Evolutionary conservation across 805 yeast species (phyloP).

Genomic region (Yarrowia divulgata): DNA sequence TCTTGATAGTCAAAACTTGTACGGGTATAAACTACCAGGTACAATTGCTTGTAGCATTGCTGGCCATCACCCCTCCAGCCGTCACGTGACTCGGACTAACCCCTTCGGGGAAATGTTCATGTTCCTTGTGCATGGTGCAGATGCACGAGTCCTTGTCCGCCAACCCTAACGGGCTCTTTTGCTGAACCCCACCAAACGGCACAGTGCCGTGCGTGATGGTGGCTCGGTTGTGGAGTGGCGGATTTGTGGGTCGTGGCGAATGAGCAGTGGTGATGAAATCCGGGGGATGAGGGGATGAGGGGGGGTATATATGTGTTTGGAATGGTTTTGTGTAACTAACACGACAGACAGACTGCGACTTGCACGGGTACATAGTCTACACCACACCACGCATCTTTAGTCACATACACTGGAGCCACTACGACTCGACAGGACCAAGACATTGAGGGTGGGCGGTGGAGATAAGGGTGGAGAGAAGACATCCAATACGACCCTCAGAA

Average conservation of each 20-base stretch:
- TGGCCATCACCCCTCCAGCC: not conserved
- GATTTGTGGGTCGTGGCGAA: too few relatives aligned
- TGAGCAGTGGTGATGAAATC: not conserved
- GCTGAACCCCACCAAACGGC: constrained; percentile 35
- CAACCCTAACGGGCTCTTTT: not conserved
- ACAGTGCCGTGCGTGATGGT: constrained; percentile 23
- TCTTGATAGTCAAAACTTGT: too few relatives aligned
- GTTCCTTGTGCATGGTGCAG: not conserved
- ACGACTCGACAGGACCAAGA: too few relatives aligned
- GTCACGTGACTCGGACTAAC: constrained; percentile 3
- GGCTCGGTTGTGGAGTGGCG: not conserved
- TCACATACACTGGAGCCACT: not conserved
- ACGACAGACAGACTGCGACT: too few relatives aligned
- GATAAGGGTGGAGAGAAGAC: too few relatives aligned
- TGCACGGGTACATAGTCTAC: too few relatives aligned
- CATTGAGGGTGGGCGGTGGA: too few relatives aligned
- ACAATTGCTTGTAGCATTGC: too few relatives aligned
- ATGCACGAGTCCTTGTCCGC: not conserved
- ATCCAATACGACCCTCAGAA: too few relatives aligned
- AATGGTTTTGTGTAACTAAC: not conserved
- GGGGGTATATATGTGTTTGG: not conserved
- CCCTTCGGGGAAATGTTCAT: constrained; percentile 1
- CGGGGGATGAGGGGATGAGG: not conserved
- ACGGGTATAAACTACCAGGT: too few relatives aligned
- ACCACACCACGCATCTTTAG: not conserved